These are phyloP conservation scores for Clitopilus hobsonii DNA, from an alignment of 768 basidiomycete species.

Conservation along the genomic window DNA sequence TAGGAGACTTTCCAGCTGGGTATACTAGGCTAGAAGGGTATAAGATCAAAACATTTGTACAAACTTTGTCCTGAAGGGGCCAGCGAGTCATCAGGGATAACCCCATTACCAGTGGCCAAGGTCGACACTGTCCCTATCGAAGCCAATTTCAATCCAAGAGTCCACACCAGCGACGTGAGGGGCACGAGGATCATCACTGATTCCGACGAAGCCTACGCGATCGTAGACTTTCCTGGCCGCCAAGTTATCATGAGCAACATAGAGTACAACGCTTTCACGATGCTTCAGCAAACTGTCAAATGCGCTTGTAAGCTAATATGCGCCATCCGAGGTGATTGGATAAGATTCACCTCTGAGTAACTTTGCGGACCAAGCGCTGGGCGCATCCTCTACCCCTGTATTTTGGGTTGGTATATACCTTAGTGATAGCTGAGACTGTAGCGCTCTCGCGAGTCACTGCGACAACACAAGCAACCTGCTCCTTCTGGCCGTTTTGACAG, in stretches of 20 bases:
- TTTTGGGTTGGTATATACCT: conserved; percentile 57
- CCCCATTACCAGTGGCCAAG: conserved; percentile 64
- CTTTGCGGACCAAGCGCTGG: conserved; percentile 53
- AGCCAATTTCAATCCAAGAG: conserved; percentile 63
- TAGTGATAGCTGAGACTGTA: conserved; percentile 59
- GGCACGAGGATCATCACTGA: conserved; percentile 23
- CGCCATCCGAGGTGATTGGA: conserved; percentile 8
- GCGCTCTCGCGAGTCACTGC: conserved; percentile 61
- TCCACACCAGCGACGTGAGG: conserved; percentile 31
- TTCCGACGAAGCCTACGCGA: conserved; percentile 63
- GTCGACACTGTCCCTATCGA: conserved; percentile 36
- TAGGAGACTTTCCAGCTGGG: no score
- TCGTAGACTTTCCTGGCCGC: conserved; percentile 56
- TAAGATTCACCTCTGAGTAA: conserved; percentile 49
- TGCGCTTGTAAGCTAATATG: neutral
- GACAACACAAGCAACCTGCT: conserved; percentile 57
- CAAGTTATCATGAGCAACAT: conserved; percentile 54
- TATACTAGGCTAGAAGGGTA: no score
- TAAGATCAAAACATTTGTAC: no score
- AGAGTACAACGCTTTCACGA: conserved; percentile 55
- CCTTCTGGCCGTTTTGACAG: conserved; percentile 5
- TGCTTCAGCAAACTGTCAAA: conserved; percentile 24
- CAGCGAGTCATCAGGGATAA: neutral
- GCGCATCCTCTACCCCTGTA: conserved; percentile 58
- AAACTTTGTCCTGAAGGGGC: no score